Evolutionary conservation across 2,329 filamentous ascomycete species (phyloP).

Genomic region (Alternaria infectoria): DNA sequence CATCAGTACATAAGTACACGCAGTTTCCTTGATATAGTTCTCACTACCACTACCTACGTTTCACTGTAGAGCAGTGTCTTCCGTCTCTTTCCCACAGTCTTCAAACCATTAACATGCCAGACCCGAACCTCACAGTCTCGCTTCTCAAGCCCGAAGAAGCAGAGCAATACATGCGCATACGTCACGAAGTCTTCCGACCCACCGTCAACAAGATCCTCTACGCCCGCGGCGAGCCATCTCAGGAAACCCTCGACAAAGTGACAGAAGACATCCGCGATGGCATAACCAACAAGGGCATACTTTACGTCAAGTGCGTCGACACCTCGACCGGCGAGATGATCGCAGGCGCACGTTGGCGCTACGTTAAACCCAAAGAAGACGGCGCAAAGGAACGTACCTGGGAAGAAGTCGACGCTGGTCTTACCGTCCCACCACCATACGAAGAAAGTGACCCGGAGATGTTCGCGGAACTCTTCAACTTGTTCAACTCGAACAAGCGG

Average conservation of each 20-base stretch:
- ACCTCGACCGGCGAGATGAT: constrained; percentile 31
- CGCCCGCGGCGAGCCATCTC: constrained; percentile 34
- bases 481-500: constrained; percentile 34
- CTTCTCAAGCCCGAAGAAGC: constrained; percentile 37
- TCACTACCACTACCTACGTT: neutral
- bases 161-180: constrained; percentile 38
- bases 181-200: constrained; percentile 37
- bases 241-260: constrained; percentile 30
- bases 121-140: constrained; percentile 33
- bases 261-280: constrained; percentile 28
- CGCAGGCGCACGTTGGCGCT: constrained; percentile 40
- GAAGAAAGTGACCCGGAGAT: constrained; percentile 35
- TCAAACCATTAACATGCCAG: constrained; percentile 17
- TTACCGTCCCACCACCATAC: constrained; percentile 32
- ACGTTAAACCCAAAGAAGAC: constrained; percentile 25
- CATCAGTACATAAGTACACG: neutral
- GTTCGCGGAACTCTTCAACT: constrained; percentile 24
- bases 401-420: constrained; percentile 37
- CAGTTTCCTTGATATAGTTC: too few species aligned
- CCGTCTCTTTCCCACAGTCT: neutral
- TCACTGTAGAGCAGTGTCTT: neutral
- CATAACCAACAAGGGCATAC: constrained; percentile 30
- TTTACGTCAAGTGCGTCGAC: constrained; percentile 41
- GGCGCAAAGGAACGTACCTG: constrained; percentile 24
- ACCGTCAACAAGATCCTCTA: constrained; percentile 46